Base-by-base conservation (phyloP, 192 early-diverging fungal species). In the Coemansia javaensis region DNA sequence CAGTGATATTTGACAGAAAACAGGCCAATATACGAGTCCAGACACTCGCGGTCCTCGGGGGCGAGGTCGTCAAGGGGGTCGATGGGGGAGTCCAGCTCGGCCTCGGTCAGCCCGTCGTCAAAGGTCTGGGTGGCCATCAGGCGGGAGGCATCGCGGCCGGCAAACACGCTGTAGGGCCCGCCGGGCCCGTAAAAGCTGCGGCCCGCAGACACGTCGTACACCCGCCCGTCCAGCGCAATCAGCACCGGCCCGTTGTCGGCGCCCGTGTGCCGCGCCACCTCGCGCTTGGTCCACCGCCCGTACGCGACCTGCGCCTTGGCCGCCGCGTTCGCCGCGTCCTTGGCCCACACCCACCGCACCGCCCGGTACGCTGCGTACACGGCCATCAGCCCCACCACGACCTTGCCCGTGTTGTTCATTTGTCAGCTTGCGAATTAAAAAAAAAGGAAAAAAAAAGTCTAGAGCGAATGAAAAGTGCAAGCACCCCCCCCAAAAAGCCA, bases 151-250 rank as follows among this genome's bases (percentile, higher is more conserved):
- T 98, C 95, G 4, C 87, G 79, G 4, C 95, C 95, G 9, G 93
- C 90, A 84, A 96, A 98, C 76, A 93, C 91, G 25, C 82, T 88
- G 58, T 98, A 98, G 22, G 88, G 84, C 1, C 89, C 87, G 15
- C 54, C 72, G 31, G 94, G 89, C 0, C 92, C 94, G 56, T 98
- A 98, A 65, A 98, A 98, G 28, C 77, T 80, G n/a, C 80, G 74
- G 7, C 92, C 90, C 9, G 68, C 58, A 0, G 88, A 82, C 9
- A 98, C 95, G 59, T 98, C 93, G 66, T 84, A 98, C 13, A 98
- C 88, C 18, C 82, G 82, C 11, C 91, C 88, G 42, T 83, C 82
- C 6, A 96, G 81, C 1, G 77, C 90, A 64, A 96, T 83, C 17
- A 86, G 82, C 27, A 98, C 89, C 8, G 77, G 75, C 20, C 18